Evolutionary conservation across 75 land plant species (phyloP), one percentile per base, ranked within the genome.

Genomic region (Ceratopteris richardii): DNA sequence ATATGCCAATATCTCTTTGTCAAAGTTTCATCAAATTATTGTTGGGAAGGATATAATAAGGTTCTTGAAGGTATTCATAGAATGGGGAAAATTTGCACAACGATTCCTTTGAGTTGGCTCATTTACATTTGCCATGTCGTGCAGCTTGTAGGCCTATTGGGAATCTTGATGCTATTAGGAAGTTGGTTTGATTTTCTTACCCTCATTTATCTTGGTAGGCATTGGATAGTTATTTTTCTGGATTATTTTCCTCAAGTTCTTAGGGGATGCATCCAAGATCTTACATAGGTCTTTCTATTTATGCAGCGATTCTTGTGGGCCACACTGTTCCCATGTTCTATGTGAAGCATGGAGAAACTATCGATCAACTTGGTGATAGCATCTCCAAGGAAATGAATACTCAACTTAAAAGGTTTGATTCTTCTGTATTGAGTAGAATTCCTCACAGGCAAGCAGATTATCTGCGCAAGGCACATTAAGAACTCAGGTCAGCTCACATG

Each of bases 11-110:
- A 29, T 75, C 9, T 65, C 56, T 14, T 36, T 81, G 54, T 51
- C 66, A 16, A 29, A 67, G 12, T 23, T 85, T 44, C 74, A 75
- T 25, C 71, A 73, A 2, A 61, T 88, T 47, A 82, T 82, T 9
- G 51, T 72, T 10, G 89, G 89, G 27, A 67, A 74, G 41, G 93
- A 88, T 55, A 51, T 81, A 25, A 81, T 70, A 62, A 76, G 63
- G 56, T 88, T 88, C 54, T 67, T 81, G 39, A 44, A 47, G 62
- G 93, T 88, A 73, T 27, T 44, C 18, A n/a, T n/a, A n/a, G n/a
- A n/a, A n/a, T n/a, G n/a, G n/a, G n/a, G n/a, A n/a, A n/a, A n/a
- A n/a, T n/a, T n/a, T n/a, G n/a, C n/a, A n/a, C n/a, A n/a, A n/a
- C n/a, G n/a, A n/a, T n/a, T n/a, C n/a, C n/a, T n/a, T n/a, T n/a